Conservation (phyloP, 2,329 filamentous ascomycete species). For the Gaeumannomyces tritici region DNA sequence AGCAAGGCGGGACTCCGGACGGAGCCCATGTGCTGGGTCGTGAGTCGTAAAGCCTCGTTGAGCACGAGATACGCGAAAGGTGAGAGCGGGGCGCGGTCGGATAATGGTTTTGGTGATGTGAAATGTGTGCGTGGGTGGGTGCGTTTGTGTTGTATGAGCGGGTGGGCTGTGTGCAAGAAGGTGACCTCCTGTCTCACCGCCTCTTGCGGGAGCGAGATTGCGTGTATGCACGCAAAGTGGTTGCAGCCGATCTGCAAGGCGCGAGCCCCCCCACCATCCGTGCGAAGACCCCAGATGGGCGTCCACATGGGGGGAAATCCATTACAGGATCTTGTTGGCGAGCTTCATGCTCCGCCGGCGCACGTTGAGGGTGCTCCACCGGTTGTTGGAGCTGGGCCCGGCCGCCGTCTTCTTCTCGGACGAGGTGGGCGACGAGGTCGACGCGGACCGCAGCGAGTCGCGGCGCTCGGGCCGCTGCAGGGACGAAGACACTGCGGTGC, state of each 20-base stretch:
- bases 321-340: neutral
- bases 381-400: neutral
- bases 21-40: neutral
- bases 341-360: neutral
- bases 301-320: too few relatives aligned
- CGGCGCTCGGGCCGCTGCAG: neutral
- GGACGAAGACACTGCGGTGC: neutral
- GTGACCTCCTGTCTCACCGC: neutral
- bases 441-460: neutral
- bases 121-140: neutral
- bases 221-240: neutral
- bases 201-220: neutral
- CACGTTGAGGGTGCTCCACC: neutral
- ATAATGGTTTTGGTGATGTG: neutral
- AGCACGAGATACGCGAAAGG: neutral
- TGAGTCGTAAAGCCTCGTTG: neutral
- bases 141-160: neutral
- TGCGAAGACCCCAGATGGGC: too few relatives aligned
- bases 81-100: neutral
- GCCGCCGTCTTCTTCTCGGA: neutral
- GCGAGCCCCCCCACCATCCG: neutral
- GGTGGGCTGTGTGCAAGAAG: neutral
- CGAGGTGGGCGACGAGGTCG: neutral
- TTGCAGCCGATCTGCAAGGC: neutral
- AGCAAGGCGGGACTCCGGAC: neutral